Base-by-base conservation (phyloP, 192 early-diverging fungal species). In the Radiomyces spectabilis region DNA sequence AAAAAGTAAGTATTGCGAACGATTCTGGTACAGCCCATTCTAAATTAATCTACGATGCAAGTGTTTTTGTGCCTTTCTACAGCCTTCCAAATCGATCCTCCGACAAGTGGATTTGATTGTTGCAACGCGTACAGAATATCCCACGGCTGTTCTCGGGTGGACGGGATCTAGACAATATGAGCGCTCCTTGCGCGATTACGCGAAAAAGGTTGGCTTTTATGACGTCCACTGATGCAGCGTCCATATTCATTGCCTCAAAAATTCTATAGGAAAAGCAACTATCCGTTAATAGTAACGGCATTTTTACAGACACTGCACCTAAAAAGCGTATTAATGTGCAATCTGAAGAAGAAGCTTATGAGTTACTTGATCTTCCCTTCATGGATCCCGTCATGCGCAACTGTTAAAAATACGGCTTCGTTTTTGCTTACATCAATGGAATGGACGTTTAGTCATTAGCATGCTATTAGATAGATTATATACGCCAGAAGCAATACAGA, bases 91-190 rank as follows among this genome's bases (percentile, higher is more conserved):
- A 8, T 15, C 41, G 33, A 47, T 69, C n/a, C 18, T 30, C 21
- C 40, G 66, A 7, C 66, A 69, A 42, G 53, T 69, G 1, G 66
- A 69, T 33, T 27, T 69, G 3, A 62, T 69, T 10, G 31, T 69
- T 45, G 55, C 55, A 8, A 39, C 59, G 1, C 21, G 34, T 21
- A 53, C 34, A 9, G 55, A 63, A 37, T 53, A 51, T 29, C 18
- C 42, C 1, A 63, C 59, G 19, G 46, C 60, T 1, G 27, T 69
- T 5, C 21, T 69, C 3, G 66, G 66, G 8, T 69, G 66, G 66
- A 62, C 66, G 29, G 66, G 61, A 35, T 65, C 63, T 5, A 51
- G 55, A 3, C 63, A 65, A 38, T 65, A 49, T 49, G 63, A 65
- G 34, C 40, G 63, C 18, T 32, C 55, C 0, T 10, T 65, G 9